Evolutionary conservation across 176 grass and related monocot genomes (phyloP).

Genomic region (Leersia perrieri): DNA sequence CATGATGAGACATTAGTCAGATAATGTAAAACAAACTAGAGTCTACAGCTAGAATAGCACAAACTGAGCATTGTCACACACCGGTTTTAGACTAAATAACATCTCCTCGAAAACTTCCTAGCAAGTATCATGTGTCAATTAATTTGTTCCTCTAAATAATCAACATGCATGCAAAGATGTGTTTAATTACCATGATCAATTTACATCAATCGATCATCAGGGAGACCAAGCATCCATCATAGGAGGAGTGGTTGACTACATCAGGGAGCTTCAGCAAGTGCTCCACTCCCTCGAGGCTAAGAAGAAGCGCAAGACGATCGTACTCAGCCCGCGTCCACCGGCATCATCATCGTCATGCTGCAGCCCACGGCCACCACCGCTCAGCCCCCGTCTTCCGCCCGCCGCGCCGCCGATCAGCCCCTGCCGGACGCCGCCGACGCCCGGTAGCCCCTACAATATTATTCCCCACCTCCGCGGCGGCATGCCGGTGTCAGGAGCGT

Average conservation of each 20-base stretch:
- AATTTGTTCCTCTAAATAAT: not conserved
- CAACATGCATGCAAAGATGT: not conserved
- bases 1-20: too few relatives aligned
- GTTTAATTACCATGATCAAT: not conserved
- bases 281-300: constrained; percentile 79
- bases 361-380: constrained; percentile 43
- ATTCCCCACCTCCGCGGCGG: too few relatives aligned
- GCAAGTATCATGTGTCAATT: not conserved
- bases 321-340: constrained; percentile 49
- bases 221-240: constrained; percentile 96
- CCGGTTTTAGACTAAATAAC: not conserved
- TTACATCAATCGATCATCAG: constrained; percentile 2
- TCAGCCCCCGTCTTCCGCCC: constrained; percentile 34
- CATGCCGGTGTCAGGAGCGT: too few relatives aligned
- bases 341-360: not conserved
- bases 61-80: too few relatives aligned
- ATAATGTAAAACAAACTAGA: too few relatives aligned
- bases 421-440: constrained; percentile 73
- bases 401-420: constrained; percentile 48
- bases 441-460: constrained; percentile 74
- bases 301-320: constrained; percentile 79
- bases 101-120: not conserved
- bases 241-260: constrained; percentile 95
- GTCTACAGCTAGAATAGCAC: too few relatives aligned
- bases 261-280: constrained; percentile 86